Base-by-base conservation (phyloP, 495 filamentous ascomycete genomes). In the Neurospora sp. region DNA sequence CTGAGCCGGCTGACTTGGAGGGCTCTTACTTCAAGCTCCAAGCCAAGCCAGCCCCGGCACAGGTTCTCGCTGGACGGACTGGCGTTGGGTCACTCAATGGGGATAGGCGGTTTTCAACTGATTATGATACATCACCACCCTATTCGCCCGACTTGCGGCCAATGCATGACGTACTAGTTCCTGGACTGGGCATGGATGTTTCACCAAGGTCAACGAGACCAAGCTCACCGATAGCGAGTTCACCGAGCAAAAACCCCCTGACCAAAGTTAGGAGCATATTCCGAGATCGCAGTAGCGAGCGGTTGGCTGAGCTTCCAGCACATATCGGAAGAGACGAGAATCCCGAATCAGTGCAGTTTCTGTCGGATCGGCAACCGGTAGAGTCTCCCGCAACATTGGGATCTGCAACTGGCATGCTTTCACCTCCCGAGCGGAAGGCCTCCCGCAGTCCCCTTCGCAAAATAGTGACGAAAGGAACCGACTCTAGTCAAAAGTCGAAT, bases 181-280 rank as follows among this genome's bases (percentile, higher is more conserved):
- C 83, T 14, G 77, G 79, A 0, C 80, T 85, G 49, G 84, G 84
- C 39, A 79, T 80, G 79, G 85, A 86, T 40, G 70, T 84, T n/a
- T 85, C 85, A 12, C 84, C 84, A 27, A 74, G 77, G 42, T 75
- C 75, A 16, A 86, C 82, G 73, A 77, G 85, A 11, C 80, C 83
- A 5, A 79, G 76, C 46, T 66, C 54, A 18, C 54, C 54, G 27
- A 66, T 18, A 18, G 54, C 23, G 54, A 66, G 27, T 4, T 87
- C 85, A 8, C 85, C 85, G 14, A 74, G 77, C 4, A 79, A 83
- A n/a, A 86, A 85, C 70, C 83, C 83, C 8, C 77, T 87, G 70
- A 80, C 75, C 8, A 85, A 79, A 75, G 84, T 86, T 72, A 85
- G 81, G 77, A 82, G 75, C 72, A 85, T 85, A 27, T 85, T 87